These are phyloP conservation scores for Penicillium decumbens DNA, from an alignment of 2,329 filamentous ascomycete genomes.

Conservation along the genomic window DNA sequence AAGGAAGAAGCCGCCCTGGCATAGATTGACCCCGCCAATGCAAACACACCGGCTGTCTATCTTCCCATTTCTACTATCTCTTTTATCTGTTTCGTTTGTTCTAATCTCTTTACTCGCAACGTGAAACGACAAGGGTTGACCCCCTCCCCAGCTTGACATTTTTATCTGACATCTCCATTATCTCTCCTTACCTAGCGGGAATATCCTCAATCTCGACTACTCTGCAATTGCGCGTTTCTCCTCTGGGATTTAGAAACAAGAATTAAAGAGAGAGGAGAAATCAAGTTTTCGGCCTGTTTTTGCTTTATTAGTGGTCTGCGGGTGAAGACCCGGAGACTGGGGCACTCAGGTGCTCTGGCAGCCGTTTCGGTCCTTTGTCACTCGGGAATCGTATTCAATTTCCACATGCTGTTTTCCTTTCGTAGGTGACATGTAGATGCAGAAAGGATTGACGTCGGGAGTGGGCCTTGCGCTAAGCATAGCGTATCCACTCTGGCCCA, in stretches of 20 bases:
- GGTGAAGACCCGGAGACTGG: slow-evolving; percentile 1
- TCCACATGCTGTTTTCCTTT: background rate
- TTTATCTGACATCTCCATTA: background rate
- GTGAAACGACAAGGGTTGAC: slow-evolving; percentile 14
- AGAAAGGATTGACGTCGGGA: slow-evolving; percentile 2
- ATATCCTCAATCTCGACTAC: slow-evolving; percentile 3
- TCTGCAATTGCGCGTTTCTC: slow-evolving; percentile 18
- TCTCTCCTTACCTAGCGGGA: background rate
- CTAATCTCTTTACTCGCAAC: background rate
- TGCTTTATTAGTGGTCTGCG: slow-evolving; percentile 3
- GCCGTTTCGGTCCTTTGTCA: slow-evolving; percentile 10
- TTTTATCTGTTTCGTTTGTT: slow-evolving; percentile 7
- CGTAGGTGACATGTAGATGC: background rate
- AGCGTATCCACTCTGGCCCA: slow-evolving; percentile 15
- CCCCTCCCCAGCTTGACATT: slow-evolving; percentile 13
- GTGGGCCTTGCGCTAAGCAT: slow-evolving; percentile 6
- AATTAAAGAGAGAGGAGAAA: slow-evolving; percentile 22
- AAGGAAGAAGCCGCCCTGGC: slow-evolving; percentile 29
- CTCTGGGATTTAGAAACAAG: slow-evolving; percentile 25
- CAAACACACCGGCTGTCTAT: background rate
- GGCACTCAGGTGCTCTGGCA: background rate
- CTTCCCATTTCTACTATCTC: slow-evolving; percentile 8
- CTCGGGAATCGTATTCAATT: slow-evolving; percentile 4
- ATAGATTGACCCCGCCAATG: slow-evolving; percentile 18
- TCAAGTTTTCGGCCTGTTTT: slow-evolving; percentile 13